Conservation (phyloP, 2,329 filamentous ascomycete species). For the Penicillium griseofulvum region DNA sequence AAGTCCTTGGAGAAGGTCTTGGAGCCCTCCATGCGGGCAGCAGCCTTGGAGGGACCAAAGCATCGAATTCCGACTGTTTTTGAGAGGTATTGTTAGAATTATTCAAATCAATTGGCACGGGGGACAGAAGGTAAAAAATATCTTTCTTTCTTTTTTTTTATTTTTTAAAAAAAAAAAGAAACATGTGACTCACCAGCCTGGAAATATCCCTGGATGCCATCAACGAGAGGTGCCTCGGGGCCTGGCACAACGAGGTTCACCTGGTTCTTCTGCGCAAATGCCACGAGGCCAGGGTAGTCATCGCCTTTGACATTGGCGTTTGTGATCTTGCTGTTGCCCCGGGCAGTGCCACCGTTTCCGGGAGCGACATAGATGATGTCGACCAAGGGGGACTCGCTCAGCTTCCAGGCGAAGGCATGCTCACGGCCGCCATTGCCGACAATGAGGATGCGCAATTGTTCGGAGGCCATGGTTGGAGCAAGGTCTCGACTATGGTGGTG, state of each 20-base stretch:
- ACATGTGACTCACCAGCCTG: slow-evolving; percentile 47
- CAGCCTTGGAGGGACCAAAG: slow-evolving; percentile 82
- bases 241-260: slow-evolving; percentile 86
- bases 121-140: not conserved
- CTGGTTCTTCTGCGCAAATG: slow-evolving; percentile 68
- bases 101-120: not conserved
- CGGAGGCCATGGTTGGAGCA: slow-evolving; percentile 38
- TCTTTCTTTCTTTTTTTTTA: too few relatives aligned
- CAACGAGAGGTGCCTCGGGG: slow-evolving; percentile 89
- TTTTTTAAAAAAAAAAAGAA: not conserved
- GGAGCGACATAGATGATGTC: slow-evolving; percentile 67
- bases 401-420: slow-evolving; percentile 91
- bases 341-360: slow-evolving; percentile 84
- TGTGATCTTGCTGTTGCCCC: slow-evolving; percentile 58
- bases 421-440: slow-evolving; percentile 93
- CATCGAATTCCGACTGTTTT: slow-evolving; percentile 65
- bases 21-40: slow-evolving; percentile 89
- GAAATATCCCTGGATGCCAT: slow-evolving; percentile 84
- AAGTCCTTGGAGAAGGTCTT: slow-evolving; percentile 98
- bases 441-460: slow-evolving; percentile 69
- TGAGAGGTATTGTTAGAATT: slow-evolving; percentile 6
- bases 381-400: slow-evolving; percentile 76
- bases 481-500: slow-evolving; percentile 23
- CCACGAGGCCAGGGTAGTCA: slow-evolving; percentile 74
- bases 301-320: slow-evolving; percentile 73